Evolutionary conservation across 192 early-diverging fungal genomes (phyloP), one percentile per base, ranked within the genome.

Genomic region (Rhizophagus sp.): DNA sequence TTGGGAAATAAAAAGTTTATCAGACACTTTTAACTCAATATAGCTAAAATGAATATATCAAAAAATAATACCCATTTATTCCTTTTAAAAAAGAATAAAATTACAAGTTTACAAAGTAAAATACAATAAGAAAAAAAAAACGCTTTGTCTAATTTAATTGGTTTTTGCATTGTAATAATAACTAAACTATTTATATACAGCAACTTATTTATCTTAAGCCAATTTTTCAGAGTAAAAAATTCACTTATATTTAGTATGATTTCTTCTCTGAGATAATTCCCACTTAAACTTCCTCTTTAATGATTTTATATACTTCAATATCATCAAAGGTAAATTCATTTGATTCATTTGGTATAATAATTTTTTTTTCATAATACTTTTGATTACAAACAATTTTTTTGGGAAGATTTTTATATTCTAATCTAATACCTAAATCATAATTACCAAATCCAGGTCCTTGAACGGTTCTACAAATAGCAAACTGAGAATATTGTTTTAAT

Each of bases 291-390:
- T 30, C 65, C 11, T 33, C 65, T 70, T 41, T 70, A 70, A 41
- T 47, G 47, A 70, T n/a, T 22, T 44, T 33, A 70, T 47, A 70
- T n/a, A 70, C 68, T 70, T 70, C 68, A 22, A 22, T 41, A 7
- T 70, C 68, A 41, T 70, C 68, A 70, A 44, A 70, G 25, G 33
- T 41, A 70, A 70, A 70, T 36, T 17, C n/a, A 39, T 22, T 70
- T 11, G 22, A 70, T 36, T 17, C n/a, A 39, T 22, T 70, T 4
- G 22, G 22, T 41, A 22, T n/a, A 11, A 70, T 44, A 44, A 70
- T 70, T 25, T 70, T 70, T 70, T 39, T 70, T 70, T 70, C 68
- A 47, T 70, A 70, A 70, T 15, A 70, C 4, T 70, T 44, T 70
- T 70, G 15, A 0, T 44, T 44, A 70, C 68, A 44, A 70, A 70